These are phyloP conservation scores for Trametes meyenii DNA, from an alignment of 768 basidiomycete genomes.

Conservation along the genomic window DNA sequence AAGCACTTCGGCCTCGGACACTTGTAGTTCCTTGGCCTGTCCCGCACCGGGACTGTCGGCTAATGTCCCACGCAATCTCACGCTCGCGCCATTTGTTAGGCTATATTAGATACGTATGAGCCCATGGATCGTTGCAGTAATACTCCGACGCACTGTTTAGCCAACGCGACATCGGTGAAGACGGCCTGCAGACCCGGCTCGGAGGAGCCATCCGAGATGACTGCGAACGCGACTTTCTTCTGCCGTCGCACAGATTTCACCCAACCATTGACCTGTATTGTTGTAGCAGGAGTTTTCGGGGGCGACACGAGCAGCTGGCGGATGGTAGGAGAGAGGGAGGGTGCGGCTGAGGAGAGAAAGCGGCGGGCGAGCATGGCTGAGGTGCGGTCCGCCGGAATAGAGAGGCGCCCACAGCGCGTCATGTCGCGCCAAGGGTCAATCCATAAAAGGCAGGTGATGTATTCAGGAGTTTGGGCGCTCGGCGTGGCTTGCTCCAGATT, in stretches of 20 bases:
- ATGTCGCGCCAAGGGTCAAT: conserved; percentile 1
- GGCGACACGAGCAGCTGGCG: conserved; percentile 40
- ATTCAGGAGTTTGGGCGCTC: not conserved
- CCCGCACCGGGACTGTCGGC: conserved; percentile 49
- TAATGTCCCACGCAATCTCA: conserved; percentile 52
- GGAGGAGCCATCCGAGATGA: conserved; percentile 81
- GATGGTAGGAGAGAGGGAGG: conserved; percentile 35
- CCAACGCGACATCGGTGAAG: conserved; percentile 47
- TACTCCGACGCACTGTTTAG: conserved; percentile 34
- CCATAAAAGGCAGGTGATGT: conserved; percentile 22
- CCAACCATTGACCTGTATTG: conserved; percentile 71
- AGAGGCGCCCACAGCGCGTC: conserved; percentile 13
- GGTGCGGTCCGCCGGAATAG: conserved; percentile 6
- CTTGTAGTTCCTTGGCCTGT: conserved; percentile 57
- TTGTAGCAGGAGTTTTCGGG: conserved; percentile 4
- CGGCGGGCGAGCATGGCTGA: conserved; percentile 31
- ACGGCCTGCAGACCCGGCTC: conserved; percentile 78
- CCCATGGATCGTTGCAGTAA: not conserved
- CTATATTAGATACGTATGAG: not conserved
- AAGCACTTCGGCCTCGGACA: conserved; percentile 48
- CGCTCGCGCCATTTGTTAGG: conserved; percentile 58
- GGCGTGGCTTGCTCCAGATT: not conserved
- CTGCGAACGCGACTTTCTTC: conserved; percentile 86
- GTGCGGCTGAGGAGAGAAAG: conserved; percentile 24
- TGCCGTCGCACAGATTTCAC: conserved; percentile 83